Conservation (phyloP, 257 asterid species). For the Nicotiana knightiana region DNA sequence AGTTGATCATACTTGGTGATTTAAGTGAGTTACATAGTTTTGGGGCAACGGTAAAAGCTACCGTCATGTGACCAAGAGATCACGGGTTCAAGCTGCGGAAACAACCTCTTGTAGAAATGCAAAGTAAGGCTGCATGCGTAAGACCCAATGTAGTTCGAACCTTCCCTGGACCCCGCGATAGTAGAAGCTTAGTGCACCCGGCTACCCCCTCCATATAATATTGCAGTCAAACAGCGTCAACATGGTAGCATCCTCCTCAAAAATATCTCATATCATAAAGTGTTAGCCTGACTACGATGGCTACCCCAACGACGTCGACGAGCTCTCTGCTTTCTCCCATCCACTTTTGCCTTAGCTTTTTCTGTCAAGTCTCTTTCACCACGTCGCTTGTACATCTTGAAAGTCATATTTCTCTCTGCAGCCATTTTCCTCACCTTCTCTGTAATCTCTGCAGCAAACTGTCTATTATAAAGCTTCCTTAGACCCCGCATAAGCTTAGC, state of each 20-base stretch:
- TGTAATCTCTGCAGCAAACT: conserved; percentile 83
- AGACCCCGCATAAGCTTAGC: conserved; percentile 81
- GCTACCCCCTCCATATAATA: background rate
- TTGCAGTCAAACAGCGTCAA: background rate
- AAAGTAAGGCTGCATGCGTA: no score
- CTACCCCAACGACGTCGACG: conserved; percentile 65
- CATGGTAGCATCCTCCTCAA: background rate
- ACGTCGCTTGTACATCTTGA: conserved; percentile 88
- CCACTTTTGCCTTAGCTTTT: conserved; percentile 51
- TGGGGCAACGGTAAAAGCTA: no score
- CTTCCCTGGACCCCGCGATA: no score
- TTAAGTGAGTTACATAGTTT: background rate
- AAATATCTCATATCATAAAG: conserved; percentile 22
- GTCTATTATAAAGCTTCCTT: conserved; percentile 68
- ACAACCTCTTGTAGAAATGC: no score
- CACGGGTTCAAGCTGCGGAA: no score
- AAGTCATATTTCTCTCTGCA: conserved; percentile 67
- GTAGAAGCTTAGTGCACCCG: no score
- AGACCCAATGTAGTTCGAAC: no score
- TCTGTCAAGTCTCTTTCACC: conserved; percentile 84
- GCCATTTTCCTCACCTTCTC: conserved; percentile 87
- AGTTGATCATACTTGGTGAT: background rate
- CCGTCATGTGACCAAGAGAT: no score
- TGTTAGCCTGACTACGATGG: conserved; percentile 35
- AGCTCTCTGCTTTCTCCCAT: conserved; percentile 73